A percentile compares a stretch with the other conserved stretches of the same genome.
Evolutionary conservation across 306 rosid species (phyloP).

Genomic region (Prunus armeniaca): DNA sequence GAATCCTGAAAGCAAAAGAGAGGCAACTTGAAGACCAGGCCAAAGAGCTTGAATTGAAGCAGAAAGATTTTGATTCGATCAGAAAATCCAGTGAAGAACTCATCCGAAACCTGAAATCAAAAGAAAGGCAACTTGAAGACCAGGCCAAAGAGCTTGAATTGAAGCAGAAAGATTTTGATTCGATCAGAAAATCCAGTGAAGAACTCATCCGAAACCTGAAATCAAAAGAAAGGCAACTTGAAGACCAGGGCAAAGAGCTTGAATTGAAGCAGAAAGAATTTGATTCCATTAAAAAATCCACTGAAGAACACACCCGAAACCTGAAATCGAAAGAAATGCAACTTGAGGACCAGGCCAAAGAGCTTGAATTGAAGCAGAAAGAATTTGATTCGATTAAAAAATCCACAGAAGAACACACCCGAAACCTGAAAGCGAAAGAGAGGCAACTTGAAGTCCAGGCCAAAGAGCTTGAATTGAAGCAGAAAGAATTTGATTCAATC

Average conservation of each 20-base stretch:
- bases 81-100: conserved; percentile 12
- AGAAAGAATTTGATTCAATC: conserved; percentile 19
- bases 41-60: conserved; percentile 7
- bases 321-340: conserved; percentile 9
- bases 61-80: conserved; percentile 18
- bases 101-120: neutral
- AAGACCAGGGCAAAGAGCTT: conserved; percentile 6
- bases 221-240: conserved; percentile 9
- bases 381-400: neutral
- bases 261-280: conserved; percentile 7
- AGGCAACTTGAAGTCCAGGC: conserved; percentile 16
- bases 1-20: conserved; percentile 4
- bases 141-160: conserved; percentile 21
- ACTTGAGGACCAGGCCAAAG: conserved; percentile 5
- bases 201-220: conserved; percentile 2
- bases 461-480: conserved; percentile 22
- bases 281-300: too few species aligned
- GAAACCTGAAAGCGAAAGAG: conserved; percentile 22
- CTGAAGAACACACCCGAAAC: too few species aligned
- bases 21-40: conserved; percentile 15
- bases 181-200: conserved; percentile 10
- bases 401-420: neutral
- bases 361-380: conserved; percentile 22
- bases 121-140: conserved; percentile 23
- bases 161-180: conserved; percentile 21